Evolutionary conservation across 1,284 basidiomycete genomes (phyloP).

Genomic region (Rhodotorula sp.): DNA sequence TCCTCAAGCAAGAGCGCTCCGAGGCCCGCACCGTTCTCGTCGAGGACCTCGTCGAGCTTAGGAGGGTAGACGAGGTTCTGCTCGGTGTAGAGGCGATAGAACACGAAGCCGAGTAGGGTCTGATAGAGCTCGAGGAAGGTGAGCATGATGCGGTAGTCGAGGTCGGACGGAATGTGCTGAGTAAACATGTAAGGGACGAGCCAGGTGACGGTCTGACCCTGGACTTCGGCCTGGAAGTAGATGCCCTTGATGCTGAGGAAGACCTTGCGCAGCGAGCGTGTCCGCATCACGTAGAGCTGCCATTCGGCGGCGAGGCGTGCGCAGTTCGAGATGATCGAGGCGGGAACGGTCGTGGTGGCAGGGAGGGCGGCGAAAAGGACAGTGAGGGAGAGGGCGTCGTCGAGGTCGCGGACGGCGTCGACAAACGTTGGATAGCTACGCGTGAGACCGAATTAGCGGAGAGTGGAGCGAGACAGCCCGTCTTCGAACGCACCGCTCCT

Average conservation of each 20-base stretch:
- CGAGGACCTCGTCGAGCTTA: slow-evolving; percentile 76
- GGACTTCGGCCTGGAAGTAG: slow-evolving; percentile 94
- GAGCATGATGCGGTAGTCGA: slow-evolving; percentile 96
- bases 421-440: slow-evolving; percentile 92
- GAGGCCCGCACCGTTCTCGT: slow-evolving; percentile 83
- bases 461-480: not conserved
- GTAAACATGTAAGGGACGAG: slow-evolving; percentile 98
- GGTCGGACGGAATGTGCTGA: slow-evolving; percentile 88
- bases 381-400: slow-evolving; percentile 94
- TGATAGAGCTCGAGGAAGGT: slow-evolving; percentile 99
- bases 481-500: slow-evolving; percentile 68
- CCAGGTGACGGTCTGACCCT: slow-evolving; percentile 89
- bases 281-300: slow-evolving; percentile 91
- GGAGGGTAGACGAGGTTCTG: slow-evolving; percentile 92
- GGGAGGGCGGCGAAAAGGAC: slow-evolving; percentile 89
- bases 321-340: slow-evolving; percentile 86
- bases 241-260: slow-evolving; percentile 98
- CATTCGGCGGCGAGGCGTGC: slow-evolving; percentile 66
- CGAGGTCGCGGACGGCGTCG: slow-evolving; percentile 92
- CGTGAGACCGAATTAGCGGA: not conserved
- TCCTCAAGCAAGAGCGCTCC: slow-evolving; percentile 82
- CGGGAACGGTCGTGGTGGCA: slow-evolving; percentile 65
- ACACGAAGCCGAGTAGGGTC: slow-evolving; percentile 89
- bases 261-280: slow-evolving; percentile 77
- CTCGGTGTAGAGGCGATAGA: slow-evolving; percentile 98